These are phyloP conservation scores for Calcarisporium arbuscula DNA, from an alignment of 2,329 filamentous ascomycete genomes.

Conservation along the genomic window DNA sequence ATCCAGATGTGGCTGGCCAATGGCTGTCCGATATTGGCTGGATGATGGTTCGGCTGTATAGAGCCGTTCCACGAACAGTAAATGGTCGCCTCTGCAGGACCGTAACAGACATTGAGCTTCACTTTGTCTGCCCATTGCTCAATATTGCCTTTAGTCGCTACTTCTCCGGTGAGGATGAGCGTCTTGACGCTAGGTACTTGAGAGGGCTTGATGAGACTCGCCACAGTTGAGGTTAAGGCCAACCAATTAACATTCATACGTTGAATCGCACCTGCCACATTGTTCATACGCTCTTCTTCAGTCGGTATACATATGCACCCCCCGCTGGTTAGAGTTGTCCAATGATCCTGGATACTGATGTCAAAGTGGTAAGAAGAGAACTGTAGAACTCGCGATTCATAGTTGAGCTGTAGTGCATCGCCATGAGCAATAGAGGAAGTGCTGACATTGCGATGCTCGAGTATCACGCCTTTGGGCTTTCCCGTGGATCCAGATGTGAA, in stretches of 20 bases:
- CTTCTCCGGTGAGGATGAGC: not conserved
- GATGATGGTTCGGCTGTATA: no score
- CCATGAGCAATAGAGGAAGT: not conserved
- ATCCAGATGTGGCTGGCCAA: no score
- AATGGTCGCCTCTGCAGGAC: not conserved
- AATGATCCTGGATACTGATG: not conserved
- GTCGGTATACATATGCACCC: not conserved
- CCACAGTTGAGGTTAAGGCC: not conserved
- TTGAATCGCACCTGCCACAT: not conserved
- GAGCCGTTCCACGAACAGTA: no score
- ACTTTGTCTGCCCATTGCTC: not conserved
- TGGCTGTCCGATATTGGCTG: no score
- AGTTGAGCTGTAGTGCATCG: not conserved
- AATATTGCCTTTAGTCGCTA: not conserved
- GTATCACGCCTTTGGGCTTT: conserved; percentile 11
- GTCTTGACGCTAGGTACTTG: not conserved
- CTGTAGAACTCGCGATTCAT: not conserved
- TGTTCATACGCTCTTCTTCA: not conserved
- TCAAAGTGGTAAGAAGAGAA: not conserved
- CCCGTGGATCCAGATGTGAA: conserved; percentile 12
- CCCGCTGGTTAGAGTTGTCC: not conserved
- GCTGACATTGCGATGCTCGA: conserved; percentile 4
- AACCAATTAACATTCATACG: not conserved
- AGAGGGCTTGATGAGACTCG: not conserved
- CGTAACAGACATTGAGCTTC: not conserved